phyloP scores from a whole-genome alignment of 2,329 filamentous ascomycete species.

The Pseudopithomyces chartarum region DNA sequence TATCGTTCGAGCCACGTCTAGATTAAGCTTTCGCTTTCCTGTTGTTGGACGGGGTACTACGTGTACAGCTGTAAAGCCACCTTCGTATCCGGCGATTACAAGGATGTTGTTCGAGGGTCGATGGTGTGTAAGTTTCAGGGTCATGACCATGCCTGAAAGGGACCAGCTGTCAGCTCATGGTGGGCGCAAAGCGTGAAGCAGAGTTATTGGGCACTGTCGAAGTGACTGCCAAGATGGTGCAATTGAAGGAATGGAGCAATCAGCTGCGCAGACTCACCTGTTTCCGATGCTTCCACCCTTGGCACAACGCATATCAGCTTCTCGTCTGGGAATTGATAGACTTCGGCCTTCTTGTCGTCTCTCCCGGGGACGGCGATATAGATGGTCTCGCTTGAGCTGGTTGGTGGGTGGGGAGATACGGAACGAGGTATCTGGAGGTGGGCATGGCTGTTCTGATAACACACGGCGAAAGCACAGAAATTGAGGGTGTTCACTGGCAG shows the following conservation, averaged over 20 bases:
- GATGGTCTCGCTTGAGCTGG: constrained; percentile 44
- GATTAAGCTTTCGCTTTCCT: constrained; percentile 54
- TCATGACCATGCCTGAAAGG: constrained; percentile 83
- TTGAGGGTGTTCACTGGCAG: constrained; percentile 92
- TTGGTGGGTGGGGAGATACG: neutral
- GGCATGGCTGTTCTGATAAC: constrained; percentile 37
- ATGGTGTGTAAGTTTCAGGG: constrained; percentile 56
- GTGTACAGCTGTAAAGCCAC: constrained; percentile 74
- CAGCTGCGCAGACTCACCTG: constrained; percentile 39
- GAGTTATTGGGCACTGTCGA: neutral
- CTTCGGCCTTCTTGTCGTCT: constrained; percentile 67
- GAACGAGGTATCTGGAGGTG: neutral
- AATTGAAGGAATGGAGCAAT: neutral
- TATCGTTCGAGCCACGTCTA: constrained; percentile 51
- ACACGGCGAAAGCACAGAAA: constrained; percentile 83
- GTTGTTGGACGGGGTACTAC: constrained; percentile 51
- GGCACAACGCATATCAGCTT: constrained; percentile 66
- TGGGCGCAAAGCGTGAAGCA: constrained; percentile 43
- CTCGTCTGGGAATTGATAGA: constrained; percentile 81
- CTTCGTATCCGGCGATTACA: constrained; percentile 82
- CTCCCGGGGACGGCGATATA: constrained; percentile 75
- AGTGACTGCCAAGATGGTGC: neutral
- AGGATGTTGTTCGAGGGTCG: constrained; percentile 53
- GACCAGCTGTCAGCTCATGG: constrained; percentile 36
- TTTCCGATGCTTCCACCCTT: constrained; percentile 48